Evolutionary conservation across 805 yeast species (phyloP).

Genomic region (Saccharomycopsis javanensis): DNA sequence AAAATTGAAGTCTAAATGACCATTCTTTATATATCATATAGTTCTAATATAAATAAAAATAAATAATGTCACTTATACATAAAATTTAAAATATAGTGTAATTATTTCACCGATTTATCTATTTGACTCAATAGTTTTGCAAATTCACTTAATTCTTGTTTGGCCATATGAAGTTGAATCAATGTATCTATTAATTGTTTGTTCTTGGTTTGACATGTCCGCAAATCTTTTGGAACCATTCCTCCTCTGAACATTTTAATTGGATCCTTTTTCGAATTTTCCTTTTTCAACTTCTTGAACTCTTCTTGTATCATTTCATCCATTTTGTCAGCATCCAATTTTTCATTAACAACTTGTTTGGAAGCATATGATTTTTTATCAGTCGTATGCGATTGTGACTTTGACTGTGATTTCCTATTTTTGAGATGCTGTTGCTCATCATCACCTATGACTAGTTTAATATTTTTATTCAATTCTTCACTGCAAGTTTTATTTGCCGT

Average conservation of each 20-base stretch:
- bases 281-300: neutral
- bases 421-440: neutral
- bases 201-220: neutral
- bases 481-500: neutral
- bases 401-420: neutral
- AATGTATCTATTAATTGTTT: slow-evolving; percentile 4
- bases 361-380: neutral
- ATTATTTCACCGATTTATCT: neutral
- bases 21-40: neutral
- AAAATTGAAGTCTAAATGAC: slow-evolving; percentile 39
- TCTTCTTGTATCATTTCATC: neutral
- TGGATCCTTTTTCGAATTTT: slow-evolving; percentile 10
- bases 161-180: slow-evolving; percentile 2
- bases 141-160: neutral
- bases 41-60: neutral
- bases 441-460: neutral
- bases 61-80: neutral
- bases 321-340: neutral
- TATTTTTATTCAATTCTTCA: neutral
- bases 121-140: neutral
- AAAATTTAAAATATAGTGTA: neutral
- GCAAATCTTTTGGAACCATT: slow-evolving; percentile 16
- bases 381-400: neutral
- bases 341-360: neutral
- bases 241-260: slow-evolving; percentile 20